These are phyloP conservation scores for Zopfia rhizophila DNA, from an alignment of 2,329 filamentous ascomycete genomes.

Conservation along the genomic window DNA sequence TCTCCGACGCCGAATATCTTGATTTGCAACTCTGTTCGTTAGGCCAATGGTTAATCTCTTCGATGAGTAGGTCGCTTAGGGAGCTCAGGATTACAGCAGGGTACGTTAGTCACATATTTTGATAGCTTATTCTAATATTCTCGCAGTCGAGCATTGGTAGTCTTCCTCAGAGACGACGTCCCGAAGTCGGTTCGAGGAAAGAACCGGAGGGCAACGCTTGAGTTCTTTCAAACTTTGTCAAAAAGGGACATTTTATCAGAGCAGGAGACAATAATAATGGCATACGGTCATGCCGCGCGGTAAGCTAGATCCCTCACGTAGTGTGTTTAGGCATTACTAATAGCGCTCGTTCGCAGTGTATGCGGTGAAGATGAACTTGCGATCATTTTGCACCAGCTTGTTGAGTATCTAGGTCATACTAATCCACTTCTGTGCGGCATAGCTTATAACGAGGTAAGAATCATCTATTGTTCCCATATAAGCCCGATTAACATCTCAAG, in stretches of 20 bases:
- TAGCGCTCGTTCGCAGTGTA: constrained; percentile 59
- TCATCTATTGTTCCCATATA: background rate
- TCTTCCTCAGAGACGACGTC: constrained; percentile 68
- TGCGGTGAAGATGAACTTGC: constrained; percentile 86
- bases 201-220: constrained; percentile 77
- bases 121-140: constrained; percentile 16
- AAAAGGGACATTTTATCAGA: constrained; percentile 73
- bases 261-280: constrained; percentile 85
- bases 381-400: constrained; percentile 81
- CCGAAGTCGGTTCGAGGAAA: constrained; percentile 61
- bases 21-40: constrained; percentile 74
- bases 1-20: constrained; percentile 67
- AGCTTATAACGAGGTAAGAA: constrained; percentile 79
- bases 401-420: constrained; percentile 86
- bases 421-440: constrained; percentile 83
- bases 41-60: constrained; percentile 84
- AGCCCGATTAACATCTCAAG: constrained; percentile 44
- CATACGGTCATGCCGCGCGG: constrained; percentile 85
- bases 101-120: constrained; percentile 51
- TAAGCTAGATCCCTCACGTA: constrained; percentile 53
- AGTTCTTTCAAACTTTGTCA: constrained; percentile 76
- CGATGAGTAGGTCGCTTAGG: constrained; percentile 82
- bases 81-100: constrained; percentile 86
- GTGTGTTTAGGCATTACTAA: no score
- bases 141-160: constrained; percentile 69